Percentiles rank a stretch among this genome's conserved stretches.
Conservation (phyloP, 148 eudicot species). For the Camellia japonica region DNA sequence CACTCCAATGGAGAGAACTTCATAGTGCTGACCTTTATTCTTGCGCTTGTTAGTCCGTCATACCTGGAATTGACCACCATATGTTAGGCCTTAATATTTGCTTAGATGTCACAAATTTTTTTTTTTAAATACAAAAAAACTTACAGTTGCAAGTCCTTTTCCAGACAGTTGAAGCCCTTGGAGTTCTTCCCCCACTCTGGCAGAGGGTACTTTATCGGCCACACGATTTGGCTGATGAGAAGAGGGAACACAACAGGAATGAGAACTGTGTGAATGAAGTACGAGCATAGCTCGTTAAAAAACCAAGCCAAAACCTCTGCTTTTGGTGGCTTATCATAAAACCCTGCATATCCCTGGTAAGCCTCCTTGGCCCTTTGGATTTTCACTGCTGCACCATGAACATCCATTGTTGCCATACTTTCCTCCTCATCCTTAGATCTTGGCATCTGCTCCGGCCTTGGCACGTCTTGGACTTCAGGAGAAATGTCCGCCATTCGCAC, state of each 20-base stretch:
- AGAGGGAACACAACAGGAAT: conserved; percentile 48
- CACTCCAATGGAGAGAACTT: conserved; percentile 37
- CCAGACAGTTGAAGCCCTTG: conserved; percentile 27
- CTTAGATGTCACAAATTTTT: background rate
- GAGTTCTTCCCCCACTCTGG: conserved; percentile 27
- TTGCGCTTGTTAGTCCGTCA: conserved; percentile 26
- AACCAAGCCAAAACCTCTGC: conserved; percentile 42
- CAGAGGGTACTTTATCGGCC: conserved; percentile 15
- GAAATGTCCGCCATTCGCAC: conserved; percentile 17
- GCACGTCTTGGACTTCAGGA: conserved; percentile 5
- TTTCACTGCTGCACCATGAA: conserved; percentile 20
- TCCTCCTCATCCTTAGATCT: conserved; percentile 11
- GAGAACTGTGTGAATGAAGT: conserved; percentile 44
- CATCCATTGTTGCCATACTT: conserved; percentile 13
- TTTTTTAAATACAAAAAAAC: conserved; percentile 7
- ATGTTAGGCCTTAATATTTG: background rate
- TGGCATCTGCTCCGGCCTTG: background rate
- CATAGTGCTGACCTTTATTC: conserved; percentile 22
- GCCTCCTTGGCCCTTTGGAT: conserved; percentile 31
- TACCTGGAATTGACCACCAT: conserved; percentile 25
- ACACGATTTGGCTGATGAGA: conserved; percentile 37
- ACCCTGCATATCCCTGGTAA: conserved; percentile 26
- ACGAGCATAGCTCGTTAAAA: conserved; percentile 42
- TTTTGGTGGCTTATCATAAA: conserved; percentile 35
- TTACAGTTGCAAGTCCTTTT: conserved; percentile 35